Evolutionary conservation across 2,329 filamentous ascomycete genomes (phyloP), one percentile per base, ranked within the genome.

Genomic region (Penicillium crustosum): DNA sequence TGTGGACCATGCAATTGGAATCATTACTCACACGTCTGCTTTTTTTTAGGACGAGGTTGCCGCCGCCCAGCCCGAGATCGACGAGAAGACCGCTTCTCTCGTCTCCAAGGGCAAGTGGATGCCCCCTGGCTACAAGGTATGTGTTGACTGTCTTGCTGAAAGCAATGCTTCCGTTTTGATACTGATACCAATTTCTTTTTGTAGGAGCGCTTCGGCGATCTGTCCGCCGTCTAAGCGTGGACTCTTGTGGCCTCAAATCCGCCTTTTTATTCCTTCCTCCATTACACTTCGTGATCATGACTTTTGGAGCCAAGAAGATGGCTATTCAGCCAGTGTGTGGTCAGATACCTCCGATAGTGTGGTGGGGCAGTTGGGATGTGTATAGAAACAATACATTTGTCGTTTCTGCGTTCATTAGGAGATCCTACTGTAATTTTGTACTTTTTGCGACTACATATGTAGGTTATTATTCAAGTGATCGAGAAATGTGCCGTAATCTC

Each of bases 131-230:
- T 99, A 99, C 90, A 96, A 97, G 91, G 93, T 93, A 82, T 71
- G 88, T 79, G 21, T 23, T 35, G 10, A 29, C 4, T 47, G 8
- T 31, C 27, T 27, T 19, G 29, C 31, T 19, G 8, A 13, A 3
- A 25, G 15, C 33, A n/a, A 29, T 31, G 8, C 1, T 7, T 35
- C 23, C 39, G 38, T 47, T 43, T 38, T 9, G 39, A 23, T 55
- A 25, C 50, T 56, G 9, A 61, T 55, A 57, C 19, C 4, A 23
- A 23, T 56, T 55, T 15, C 76, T 56, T 64, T 67, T 47, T 72
- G 67, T 72, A 97, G 93, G 94, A 99, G 87, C 96, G 93, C 86
- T 99, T 97, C 81, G 94, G 94, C 83, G 93, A 97, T 78, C 88
- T 97, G 71, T 93, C 94, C 71, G 82, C 96, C 71, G 84, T 97